Conservation (phyloP, 495 filamentous ascomycete genomes). For the Xylaria flabelliformis region DNA sequence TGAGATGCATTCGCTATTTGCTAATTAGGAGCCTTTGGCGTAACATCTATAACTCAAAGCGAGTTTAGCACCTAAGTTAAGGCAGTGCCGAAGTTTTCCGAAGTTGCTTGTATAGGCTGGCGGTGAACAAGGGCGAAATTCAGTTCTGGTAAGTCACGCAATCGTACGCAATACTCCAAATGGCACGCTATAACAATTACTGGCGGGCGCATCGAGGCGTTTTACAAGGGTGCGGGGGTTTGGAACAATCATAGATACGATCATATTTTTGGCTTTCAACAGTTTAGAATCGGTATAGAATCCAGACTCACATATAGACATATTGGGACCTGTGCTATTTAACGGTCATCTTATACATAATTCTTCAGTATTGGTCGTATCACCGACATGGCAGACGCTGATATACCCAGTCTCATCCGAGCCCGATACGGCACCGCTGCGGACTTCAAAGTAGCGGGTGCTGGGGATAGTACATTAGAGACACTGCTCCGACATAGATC, state of each 20-base stretch:
- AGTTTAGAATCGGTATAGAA: background rate
- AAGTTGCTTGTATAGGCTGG: background rate
- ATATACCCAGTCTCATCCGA: slow-evolving; percentile 30
- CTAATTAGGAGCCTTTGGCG: background rate
- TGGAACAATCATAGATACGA: background rate
- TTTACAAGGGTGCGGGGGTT: background rate
- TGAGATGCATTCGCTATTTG: background rate
- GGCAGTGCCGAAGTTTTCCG: slow-evolving; percentile 9
- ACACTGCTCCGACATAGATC: slow-evolving; percentile 35
- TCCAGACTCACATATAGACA: background rate
- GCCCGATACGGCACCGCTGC: slow-evolving; percentile 33
- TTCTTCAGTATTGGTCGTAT: background rate
- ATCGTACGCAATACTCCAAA: slow-evolving; percentile 19
- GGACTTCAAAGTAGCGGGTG: background rate
- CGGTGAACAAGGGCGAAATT: slow-evolving; percentile 13
- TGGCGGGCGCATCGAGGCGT: background rate
- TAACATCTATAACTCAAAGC: background rate
- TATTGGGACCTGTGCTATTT: background rate
- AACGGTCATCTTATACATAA: background rate
- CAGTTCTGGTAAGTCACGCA: slow-evolving; percentile 9
- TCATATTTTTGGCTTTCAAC: background rate
- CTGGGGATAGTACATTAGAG: slow-evolving; percentile 26
- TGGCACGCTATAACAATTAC: background rate
- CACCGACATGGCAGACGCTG: slow-evolving; percentile 24
- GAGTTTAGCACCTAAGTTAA: background rate